Base-by-base conservation (phyloP, 2,329 filamentous ascomycete genomes). In the Elsinoe australis region DNA sequence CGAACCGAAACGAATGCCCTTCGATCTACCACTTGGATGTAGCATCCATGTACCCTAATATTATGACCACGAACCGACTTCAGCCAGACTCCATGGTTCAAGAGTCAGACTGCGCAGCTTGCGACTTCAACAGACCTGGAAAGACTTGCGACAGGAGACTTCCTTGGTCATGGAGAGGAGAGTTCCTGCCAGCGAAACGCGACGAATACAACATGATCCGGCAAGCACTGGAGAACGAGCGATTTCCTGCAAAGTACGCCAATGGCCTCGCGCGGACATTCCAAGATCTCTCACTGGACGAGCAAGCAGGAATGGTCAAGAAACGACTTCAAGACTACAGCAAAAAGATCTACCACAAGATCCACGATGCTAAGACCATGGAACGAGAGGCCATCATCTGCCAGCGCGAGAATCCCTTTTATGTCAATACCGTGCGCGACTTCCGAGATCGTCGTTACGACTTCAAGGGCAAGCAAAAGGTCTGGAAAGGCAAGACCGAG, bases 131-230 rank as follows among this genome's bases (percentile, higher is more conserved):
- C 57, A 76, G 92, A 35, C 92, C 92, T 0, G 92, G 92, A 24
- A 98, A 98, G 68, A 96, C 88, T 0, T 98, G 92, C 62, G 92
- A 98, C 68, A 78, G 92, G 59, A 79, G 94, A 56, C 69, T 98
- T 68, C 92, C 94, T 1, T 98, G 92, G 92, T 80, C 92, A 1
- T 98, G 92, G 92, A 82, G 92, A 80, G 92, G 92, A 61, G 92
- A 98, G 64, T 98, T 94, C 60, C 71, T 98, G 19, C 92, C 92
- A 2, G 88, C 92, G 0, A 96, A 98, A 64, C 80, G 88, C 55
- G 90, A 96, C 62, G 92, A 98, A 62, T 98, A 98, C 75, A 96
- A 96, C 68, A 98, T 98, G 92, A 95, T 98, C 59, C 79, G 87
- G 34, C 82, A 92, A 59, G 85, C 89, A 0, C 73, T 96, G 4